These are phyloP conservation scores for Aspergillus sparsus DNA, from an alignment of 495 filamentous ascomycete genomes.

Conservation along the genomic window DNA sequence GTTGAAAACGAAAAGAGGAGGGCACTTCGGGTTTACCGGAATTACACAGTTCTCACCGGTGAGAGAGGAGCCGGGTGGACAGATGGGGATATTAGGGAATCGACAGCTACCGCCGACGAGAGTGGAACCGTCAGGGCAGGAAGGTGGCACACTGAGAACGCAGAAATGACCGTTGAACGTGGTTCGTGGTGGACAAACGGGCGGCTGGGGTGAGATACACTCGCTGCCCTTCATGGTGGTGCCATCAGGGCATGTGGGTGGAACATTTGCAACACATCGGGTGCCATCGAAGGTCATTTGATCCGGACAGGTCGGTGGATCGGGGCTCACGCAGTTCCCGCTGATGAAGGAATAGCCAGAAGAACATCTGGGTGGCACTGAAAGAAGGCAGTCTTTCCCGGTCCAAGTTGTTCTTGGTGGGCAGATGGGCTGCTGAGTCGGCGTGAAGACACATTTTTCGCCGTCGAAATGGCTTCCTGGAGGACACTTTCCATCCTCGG, in stretches of 20 bases:
- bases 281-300: conserved; percentile 13
- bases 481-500: no score
- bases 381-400: no score
- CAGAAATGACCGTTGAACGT: not conserved
- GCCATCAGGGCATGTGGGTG: not conserved
- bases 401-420: not conserved
- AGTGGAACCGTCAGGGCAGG: no score
- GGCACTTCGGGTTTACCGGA: no score
- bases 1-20: no score
- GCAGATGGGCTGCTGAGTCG: not conserved
- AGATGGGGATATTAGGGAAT: no score
- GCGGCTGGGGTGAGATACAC: not conserved
- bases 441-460: no score
- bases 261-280: conserved; percentile 1
- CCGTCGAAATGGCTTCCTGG: no score
- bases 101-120: no score
- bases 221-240: not conserved
- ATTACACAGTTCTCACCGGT: no score
- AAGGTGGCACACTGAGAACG: not conserved
- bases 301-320: conserved; percentile 7
- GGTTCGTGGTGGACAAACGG: not conserved
- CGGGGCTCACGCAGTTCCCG: conserved; percentile 5
- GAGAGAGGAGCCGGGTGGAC: no score
- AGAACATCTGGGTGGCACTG: no score
- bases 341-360: conserved; percentile 6